Conservation (phyloP, 805 yeast genomes). For the Saccharomyces paradoxus region DNA sequence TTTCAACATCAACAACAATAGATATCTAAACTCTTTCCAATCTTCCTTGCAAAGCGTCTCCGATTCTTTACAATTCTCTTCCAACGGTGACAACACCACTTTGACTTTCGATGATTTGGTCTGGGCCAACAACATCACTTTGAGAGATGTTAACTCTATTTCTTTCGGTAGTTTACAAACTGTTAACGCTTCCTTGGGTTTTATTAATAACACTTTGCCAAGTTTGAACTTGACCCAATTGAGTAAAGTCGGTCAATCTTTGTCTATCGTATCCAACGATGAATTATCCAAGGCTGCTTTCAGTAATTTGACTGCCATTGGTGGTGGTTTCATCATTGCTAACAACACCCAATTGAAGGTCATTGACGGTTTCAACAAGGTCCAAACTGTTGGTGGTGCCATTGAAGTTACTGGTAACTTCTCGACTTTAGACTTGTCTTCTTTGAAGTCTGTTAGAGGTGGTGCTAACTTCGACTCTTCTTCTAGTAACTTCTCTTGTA, state of each 20-base stretch:
- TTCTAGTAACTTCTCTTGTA: slow-evolving; percentile 71
- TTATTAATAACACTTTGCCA: slow-evolving; percentile 63
- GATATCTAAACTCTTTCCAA: slow-evolving; percentile 59
- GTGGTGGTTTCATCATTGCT: slow-evolving; percentile 89
- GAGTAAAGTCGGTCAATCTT: slow-evolving; percentile 66
- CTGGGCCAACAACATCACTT: slow-evolving; percentile 83
- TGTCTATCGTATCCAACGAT: slow-evolving; percentile 66
- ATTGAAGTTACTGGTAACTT: slow-evolving; percentile 73
- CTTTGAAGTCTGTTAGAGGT: slow-evolving; percentile 77
- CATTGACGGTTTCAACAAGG: slow-evolving; percentile 65
- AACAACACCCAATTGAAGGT: slow-evolving; percentile 68
- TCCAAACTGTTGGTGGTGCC: slow-evolving; percentile 82
- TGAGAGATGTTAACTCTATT: slow-evolving; percentile 71
- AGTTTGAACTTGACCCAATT: slow-evolving; percentile 48
- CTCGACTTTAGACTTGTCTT: slow-evolving; percentile 66
- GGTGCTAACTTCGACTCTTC: slow-evolving; percentile 76
- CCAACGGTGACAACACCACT: slow-evolving; percentile 72
- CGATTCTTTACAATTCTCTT: slow-evolving; percentile 67
- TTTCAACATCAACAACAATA: slow-evolving; percentile 88
- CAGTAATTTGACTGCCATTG: slow-evolving; percentile 60
- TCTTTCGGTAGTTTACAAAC: slow-evolving; percentile 58
- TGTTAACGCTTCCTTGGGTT: slow-evolving; percentile 76
- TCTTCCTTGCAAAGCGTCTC: slow-evolving; percentile 70
- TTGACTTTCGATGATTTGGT: slow-evolving; percentile 60
- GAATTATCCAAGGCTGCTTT: slow-evolving; percentile 62